Conservation (phyloP, 495 filamentous ascomycete genomes). For the Jackrogersella multiformis region DNA sequence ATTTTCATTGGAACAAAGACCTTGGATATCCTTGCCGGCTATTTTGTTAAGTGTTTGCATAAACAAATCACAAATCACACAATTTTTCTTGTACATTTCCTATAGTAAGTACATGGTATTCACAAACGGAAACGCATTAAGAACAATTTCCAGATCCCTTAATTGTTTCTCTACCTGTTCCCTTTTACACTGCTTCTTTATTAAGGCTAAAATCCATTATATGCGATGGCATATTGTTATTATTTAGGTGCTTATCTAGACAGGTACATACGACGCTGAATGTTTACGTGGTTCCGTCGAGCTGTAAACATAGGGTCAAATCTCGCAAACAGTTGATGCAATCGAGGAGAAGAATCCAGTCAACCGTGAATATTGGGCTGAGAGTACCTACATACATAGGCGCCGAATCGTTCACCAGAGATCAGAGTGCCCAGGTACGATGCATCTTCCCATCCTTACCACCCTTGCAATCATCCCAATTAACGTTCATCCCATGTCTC, state of each 20-base stretch:
- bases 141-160: slow-evolving; percentile 19
- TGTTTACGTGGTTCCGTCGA: background rate
- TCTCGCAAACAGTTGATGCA: slow-evolving; percentile 17
- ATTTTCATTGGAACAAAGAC: slow-evolving; percentile 25
- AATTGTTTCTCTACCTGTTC: background rate
- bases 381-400: slow-evolving; percentile 27
- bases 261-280: background rate
- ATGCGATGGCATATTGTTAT: background rate
- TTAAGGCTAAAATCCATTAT: background rate
- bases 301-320: slow-evolving; percentile 9
- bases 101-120: too few relatives aligned
- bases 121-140: slow-evolving; percentile 25
- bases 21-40: slow-evolving; percentile 17
- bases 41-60: slow-evolving; percentile 30
- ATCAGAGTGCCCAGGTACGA: slow-evolving; percentile 8
- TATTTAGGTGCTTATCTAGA: background rate
- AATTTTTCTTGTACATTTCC: background rate
- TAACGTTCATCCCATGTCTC: slow-evolving; percentile 20
- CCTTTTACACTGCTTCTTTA: slow-evolving; percentile 9
- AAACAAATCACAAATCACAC: slow-evolving; percentile 19
- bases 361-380: slow-evolving; percentile 6
- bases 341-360: slow-evolving; percentile 13
- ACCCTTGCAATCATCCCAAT: slow-evolving; percentile 25
- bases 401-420: slow-evolving; percentile 11
- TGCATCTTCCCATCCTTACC: slow-evolving; percentile 10